phyloP scores from a whole-genome alignment of 345 rosid species.

The Populus simonii region DNA sequence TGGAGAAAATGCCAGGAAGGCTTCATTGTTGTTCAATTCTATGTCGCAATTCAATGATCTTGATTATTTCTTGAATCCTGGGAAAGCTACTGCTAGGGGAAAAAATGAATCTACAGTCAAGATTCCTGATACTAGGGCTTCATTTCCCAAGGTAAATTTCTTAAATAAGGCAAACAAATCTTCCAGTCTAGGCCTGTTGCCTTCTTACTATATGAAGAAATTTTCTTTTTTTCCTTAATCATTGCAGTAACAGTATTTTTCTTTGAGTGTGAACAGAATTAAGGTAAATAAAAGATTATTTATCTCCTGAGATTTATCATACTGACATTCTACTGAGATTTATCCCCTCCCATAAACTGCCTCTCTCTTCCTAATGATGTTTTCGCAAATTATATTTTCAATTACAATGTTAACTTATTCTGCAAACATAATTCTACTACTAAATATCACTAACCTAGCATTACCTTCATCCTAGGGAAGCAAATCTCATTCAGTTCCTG shows the following conservation, averaged over 20 bases:
- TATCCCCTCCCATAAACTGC: background rate
- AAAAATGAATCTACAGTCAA: conserved; percentile 30
- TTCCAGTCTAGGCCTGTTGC: no score
- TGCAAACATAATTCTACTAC: background rate
- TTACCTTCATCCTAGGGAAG: conserved; percentile 35
- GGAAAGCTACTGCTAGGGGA: conserved; percentile 40
- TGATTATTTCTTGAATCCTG: conserved; percentile 82
- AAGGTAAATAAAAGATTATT: no score
- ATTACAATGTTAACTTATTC: conserved; percentile 1
- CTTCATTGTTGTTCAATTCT: conserved; percentile 51
- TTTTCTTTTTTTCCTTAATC: background rate
- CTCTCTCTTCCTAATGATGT: background rate
- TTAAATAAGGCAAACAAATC: background rate
- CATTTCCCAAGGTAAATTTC: conserved; percentile 28
- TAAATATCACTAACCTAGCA: conserved; percentile 4
- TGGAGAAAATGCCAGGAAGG: conserved; percentile 41
- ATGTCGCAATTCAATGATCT: conserved; percentile 76
- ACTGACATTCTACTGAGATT: background rate
- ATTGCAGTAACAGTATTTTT: background rate
- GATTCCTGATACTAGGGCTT: conserved; percentile 24
- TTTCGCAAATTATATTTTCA: background rate
- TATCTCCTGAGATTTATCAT: background rate
- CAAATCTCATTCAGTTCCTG: conserved; percentile 22
- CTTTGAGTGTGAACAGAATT: no score
- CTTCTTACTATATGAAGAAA: no score